Evolutionary conservation across 768 basidiomycete genomes (phyloP).

Genomic region (Paxillus ammoniavirescens): DNA sequence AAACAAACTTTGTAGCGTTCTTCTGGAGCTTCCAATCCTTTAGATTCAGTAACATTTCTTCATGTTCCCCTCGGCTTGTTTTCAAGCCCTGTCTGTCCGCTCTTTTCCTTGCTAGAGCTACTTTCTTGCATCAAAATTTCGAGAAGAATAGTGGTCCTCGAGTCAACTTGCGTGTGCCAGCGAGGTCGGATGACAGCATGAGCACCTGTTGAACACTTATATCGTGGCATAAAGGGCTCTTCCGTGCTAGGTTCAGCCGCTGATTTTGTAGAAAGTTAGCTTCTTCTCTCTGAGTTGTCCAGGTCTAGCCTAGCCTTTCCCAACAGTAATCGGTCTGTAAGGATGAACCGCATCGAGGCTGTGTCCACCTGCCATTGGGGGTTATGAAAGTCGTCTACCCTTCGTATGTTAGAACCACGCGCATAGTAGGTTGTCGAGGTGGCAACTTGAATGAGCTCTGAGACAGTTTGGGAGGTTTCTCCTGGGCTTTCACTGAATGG

Average conservation of each 20-base stretch:
- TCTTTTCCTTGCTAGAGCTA: slow-evolving; percentile 46
- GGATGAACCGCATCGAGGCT: slow-evolving; percentile 18
- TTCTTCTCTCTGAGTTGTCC: neutral
- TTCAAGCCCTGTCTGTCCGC: slow-evolving; percentile 47
- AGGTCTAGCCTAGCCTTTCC: slow-evolving; percentile 10
- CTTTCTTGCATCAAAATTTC: slow-evolving; percentile 67
- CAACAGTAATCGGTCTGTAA: slow-evolving; percentile 21
- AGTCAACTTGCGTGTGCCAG: slow-evolving; percentile 59
- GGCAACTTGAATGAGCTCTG: no score
- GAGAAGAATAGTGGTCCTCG: slow-evolving; percentile 63
- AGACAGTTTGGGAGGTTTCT: no score
- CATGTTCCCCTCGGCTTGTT: slow-evolving; percentile 43
- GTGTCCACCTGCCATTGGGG: slow-evolving; percentile 9
- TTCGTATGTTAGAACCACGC: neutral
- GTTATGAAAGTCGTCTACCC: neutral
- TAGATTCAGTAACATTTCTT: slow-evolving; percentile 51
- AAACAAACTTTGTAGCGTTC: slow-evolving; percentile 54
- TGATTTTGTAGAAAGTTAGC: slow-evolving; percentile 23
- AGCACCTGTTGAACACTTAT: slow-evolving; percentile 56
- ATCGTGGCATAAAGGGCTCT: slow-evolving; percentile 60
- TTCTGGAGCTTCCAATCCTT: slow-evolving; percentile 65
- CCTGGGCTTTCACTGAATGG: no score
- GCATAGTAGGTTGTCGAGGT: no score
- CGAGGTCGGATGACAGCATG: slow-evolving; percentile 52
- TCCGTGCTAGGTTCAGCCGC: slow-evolving; percentile 36